Evolutionary conservation across 805 yeast genomes (phyloP), one percentile per base, ranked within the genome.

Genomic region (Wickerhamiella brachini): DNA sequence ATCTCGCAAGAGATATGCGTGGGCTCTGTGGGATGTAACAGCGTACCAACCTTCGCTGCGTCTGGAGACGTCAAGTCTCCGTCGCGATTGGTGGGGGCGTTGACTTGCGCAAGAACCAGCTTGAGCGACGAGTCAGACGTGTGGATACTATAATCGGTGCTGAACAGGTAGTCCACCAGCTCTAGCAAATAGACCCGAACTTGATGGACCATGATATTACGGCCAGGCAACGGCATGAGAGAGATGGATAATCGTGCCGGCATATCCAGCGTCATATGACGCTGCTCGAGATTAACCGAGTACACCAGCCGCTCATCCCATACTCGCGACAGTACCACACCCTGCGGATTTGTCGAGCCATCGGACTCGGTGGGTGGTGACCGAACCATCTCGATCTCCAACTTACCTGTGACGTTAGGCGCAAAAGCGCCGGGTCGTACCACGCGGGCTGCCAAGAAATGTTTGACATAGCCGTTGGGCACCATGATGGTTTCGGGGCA

Each of bases 281-380:
- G 83, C 10, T 88, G 80, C 1, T 88, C 86, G 41, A 87, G 77
- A 8, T 83, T 77, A 31, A 87, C 82, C 59, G 84, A 90, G 62
- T 87, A 87, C 53, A 78, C 77, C 22, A 87, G 63, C 59, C 81
- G 82, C 61, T 82, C 83, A 62, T 87, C 95, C 95, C 95, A 87
- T 54, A 85, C 86, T 54, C 89, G 75, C 23, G 81, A 73, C 18
- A 87, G 81, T 2, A 83, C 79, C 49, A 87, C 84, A 0, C 95
- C 94, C 60, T 86, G 47, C 17, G 47, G 94, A 57, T 81, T 79
- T 61, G 39, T 45, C 29, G 85, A 94, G 60, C 83, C 93, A n/a
- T 80, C 75, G 37, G 84, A 80, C 23, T 74, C 77, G 50, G 82
- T 84, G 2, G 81, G 71, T 10, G 87, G 90, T 0, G 85, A 75